Conservation (phyloP, 2,329 filamentous ascomycete genomes). For the Arthrobotrys conoides region DNA sequence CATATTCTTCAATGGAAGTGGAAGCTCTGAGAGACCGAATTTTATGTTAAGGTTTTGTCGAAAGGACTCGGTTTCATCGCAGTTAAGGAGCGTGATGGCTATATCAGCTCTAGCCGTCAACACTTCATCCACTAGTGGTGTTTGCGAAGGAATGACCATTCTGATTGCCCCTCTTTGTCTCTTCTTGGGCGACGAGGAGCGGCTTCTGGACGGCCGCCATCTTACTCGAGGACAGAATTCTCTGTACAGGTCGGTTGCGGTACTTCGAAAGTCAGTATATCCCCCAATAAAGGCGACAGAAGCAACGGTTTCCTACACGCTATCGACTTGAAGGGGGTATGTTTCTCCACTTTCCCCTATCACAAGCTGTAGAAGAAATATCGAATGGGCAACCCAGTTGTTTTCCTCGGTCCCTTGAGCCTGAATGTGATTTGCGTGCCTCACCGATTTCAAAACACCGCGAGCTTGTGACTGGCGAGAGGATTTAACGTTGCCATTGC, state of each 20-base stretch:
- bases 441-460: background rate
- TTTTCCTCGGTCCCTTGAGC: background rate
- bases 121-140: background rate
- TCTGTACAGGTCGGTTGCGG: conserved; percentile 10
- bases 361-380: background rate
- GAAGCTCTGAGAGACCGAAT: background rate
- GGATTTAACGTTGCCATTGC: background rate
- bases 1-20: background rate
- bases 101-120: conserved; percentile 14
- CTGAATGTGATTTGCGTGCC: conserved; percentile 3
- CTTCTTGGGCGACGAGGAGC: background rate
- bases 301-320: background rate
- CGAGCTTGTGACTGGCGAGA: background rate
- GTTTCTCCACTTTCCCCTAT: background rate
- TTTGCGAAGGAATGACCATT: background rate
- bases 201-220: conserved; percentile 1
- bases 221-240: conserved; percentile 14
- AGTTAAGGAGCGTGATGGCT: background rate
- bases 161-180: background rate
- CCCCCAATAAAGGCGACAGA: background rate
- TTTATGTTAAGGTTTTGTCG: too few relatives aligned
- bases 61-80: background rate
- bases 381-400: background rate
- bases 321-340: conserved; percentile 1
- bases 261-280: conserved; percentile 4